These are phyloP conservation scores for Aspergillus ochraceoroseus DNA, from an alignment of 2,329 filamentous ascomycete genomes.

Conservation along the genomic window DNA sequence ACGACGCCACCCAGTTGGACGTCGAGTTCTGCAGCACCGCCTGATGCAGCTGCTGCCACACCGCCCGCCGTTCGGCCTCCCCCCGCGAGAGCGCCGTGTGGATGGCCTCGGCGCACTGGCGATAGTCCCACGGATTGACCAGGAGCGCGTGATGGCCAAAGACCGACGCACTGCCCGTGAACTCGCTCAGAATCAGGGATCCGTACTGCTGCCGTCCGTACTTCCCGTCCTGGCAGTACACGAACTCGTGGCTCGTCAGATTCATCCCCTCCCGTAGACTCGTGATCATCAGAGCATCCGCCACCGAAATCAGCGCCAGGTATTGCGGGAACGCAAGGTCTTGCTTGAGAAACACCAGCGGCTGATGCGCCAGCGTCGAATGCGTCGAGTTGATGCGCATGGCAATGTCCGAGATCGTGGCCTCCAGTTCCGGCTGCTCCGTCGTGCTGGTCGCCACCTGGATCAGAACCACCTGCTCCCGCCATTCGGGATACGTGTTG, in stretches of 20 bases:
- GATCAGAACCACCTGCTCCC: slow-evolving; percentile 77
- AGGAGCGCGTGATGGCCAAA: slow-evolving; percentile 75
- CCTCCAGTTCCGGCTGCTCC: slow-evolving; percentile 81
- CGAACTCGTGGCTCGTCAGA: slow-evolving; percentile 86
- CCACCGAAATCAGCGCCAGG: slow-evolving; percentile 81
- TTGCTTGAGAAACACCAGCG: slow-evolving; percentile 88
- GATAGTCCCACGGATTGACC: slow-evolving; percentile 94
- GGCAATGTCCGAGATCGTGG: slow-evolving; percentile 86
- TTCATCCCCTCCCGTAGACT: slow-evolving; percentile 98
- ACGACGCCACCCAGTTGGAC: slow-evolving; percentile 75
- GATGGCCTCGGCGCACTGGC: slow-evolving; percentile 80
- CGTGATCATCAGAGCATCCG: slow-evolving; percentile 89
- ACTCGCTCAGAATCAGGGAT: slow-evolving; percentile 87
- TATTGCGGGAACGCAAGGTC: slow-evolving; percentile 92
- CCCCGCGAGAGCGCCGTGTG: slow-evolving; percentile 76
- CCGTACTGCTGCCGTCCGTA: slow-evolving; percentile 71
- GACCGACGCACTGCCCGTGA: slow-evolving; percentile 83
- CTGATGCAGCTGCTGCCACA: slow-evolving; percentile 69
- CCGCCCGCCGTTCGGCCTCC: slow-evolving; percentile 64
- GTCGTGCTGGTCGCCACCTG: slow-evolving; percentile 89
- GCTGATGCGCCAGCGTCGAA: slow-evolving; percentile 86
- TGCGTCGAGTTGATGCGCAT: slow-evolving; percentile 88
- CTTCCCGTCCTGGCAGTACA: slow-evolving; percentile 85
- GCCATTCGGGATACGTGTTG: slow-evolving; percentile 87
- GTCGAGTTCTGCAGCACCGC: slow-evolving; percentile 78